Base-by-base conservation (phyloP, 148 eudicot genomes). In the Cornus kousa region DNA sequence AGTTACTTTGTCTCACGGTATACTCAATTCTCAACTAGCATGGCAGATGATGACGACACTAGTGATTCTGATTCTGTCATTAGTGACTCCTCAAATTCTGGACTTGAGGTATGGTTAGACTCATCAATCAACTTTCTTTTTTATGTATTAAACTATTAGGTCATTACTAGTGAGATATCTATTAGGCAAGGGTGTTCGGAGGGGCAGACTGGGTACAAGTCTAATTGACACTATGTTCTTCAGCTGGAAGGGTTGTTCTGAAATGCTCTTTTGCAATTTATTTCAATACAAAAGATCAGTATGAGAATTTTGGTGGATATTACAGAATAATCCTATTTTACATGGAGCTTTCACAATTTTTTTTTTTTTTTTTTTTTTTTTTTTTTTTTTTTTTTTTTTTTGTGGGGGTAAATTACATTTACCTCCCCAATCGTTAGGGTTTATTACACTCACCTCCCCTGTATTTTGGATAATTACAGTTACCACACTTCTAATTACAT, bases 1-100 rank as follows among this genome's bases (percentile, higher is more conserved):
- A 91, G 92, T 80, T 91, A 91, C 79, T 91, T 91, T 76, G 88
- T 91, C 23, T 81, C 92, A 68, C 83, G 92, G 28, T 88, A 82
- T 74, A 74, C 83, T 17, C 85, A 76, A 55, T 83, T 85, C 79
- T 86, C 88, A 72, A 80, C 64, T 75, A 89, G 82, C 73, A 68
- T 72, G 70, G 78, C 79, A 12, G 85, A 77, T 71, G 86, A 87
- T 68, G 53, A 70, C 7, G 76, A 24, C 66, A 79, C 83, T 72
- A 78, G 78, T 74, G 87, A 78, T 80, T 84, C 91, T 55, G 85
- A 80, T 80, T 89, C 92, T 69, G 87, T 81, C 43, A 71, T 76
- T 46, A 84, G 85, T 76, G 87, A 83, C 64, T 77, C 79, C 78
- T 79, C 88, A 55, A 76, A 80, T 80, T 77, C 80, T 71, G 89